A percentile compares a stretch with the other conserved stretches of the same genome.
These are phyloP conservation scores for Thalassiosira oceanica DNA, from an alignment of 352 stramenopile genomes.

Conservation along the genomic window DNA sequence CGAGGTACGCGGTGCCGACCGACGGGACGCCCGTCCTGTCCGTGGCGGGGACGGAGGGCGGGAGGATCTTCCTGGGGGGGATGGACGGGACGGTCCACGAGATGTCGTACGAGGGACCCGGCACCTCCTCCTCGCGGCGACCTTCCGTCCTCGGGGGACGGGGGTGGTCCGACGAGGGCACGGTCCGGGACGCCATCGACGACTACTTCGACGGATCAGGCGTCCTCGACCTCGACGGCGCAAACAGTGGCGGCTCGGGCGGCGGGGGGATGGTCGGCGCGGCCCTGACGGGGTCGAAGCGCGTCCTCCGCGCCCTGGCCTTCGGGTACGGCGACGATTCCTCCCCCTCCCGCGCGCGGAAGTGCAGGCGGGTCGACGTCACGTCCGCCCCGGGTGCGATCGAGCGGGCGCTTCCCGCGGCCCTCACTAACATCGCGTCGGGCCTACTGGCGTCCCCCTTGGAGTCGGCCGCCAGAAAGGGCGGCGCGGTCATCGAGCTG, in stretches of 20 bases:
- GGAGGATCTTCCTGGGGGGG: constrained; percentile 94
- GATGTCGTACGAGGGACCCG: constrained; percentile 72
- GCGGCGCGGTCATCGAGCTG: constrained; percentile 86
- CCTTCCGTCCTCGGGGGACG: neutral
- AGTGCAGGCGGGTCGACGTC: constrained; percentile 90
- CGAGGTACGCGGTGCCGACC: constrained; percentile 88
- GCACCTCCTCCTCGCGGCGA: neutral
- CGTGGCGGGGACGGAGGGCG: constrained; percentile 85
- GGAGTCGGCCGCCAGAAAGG: constrained; percentile 79
- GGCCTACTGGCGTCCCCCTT: constrained; percentile 72
- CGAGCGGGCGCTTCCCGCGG: constrained; percentile 61
- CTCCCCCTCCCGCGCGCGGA: constrained; percentile 43
- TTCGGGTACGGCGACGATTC: constrained; percentile 40
- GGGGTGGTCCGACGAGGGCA: neutral
- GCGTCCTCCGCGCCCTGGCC: constrained; percentile 47
- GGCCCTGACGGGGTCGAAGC: constrained; percentile 35
- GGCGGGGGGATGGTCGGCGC: neutral
- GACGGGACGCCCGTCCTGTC: constrained; percentile 91
- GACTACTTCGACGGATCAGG: constrained; percentile 52
- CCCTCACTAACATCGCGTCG: constrained; percentile 83
- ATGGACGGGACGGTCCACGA: constrained; percentile 94
- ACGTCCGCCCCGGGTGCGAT: constrained; percentile 62
- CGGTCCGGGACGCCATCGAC: constrained; percentile 38
- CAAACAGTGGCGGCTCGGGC: neutral
- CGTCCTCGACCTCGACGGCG: constrained; percentile 8